Evolutionary conservation across 345 rosid species (phyloP).

Genomic region (Populus tremula): DNA sequence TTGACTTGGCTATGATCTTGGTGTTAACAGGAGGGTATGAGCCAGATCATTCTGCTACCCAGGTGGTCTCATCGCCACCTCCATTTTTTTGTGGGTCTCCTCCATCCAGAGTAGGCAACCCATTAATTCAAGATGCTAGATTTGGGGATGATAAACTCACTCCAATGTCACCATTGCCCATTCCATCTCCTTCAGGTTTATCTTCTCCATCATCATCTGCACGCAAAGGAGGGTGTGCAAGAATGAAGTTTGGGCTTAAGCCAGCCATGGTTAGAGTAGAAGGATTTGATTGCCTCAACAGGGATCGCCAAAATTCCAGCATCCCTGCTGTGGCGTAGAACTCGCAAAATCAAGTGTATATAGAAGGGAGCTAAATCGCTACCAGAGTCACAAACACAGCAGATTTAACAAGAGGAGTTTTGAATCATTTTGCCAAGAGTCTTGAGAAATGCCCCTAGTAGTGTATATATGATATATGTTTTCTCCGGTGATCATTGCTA

Average conservation of each 20-base stretch:
- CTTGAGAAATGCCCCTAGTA: constrained; percentile 18
- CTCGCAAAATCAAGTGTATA: constrained; percentile 56
- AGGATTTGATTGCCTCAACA: constrained; percentile 97
- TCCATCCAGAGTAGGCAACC: constrained; percentile 80
- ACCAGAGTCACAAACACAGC: constrained; percentile 25
- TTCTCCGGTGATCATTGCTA: constrained; percentile 29
- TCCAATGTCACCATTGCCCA: constrained; percentile 36
- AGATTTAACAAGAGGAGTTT: constrained; percentile 37
- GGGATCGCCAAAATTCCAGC: constrained; percentile 92
- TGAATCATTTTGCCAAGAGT: constrained; percentile 33
- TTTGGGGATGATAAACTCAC: constrained; percentile 65
- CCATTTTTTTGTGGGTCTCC: constrained; percentile 87
- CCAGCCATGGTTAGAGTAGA: constrained; percentile 96
- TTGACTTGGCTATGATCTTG: background rate
- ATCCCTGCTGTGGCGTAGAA: constrained; percentile 95
- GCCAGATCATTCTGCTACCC: constrained; percentile 41
- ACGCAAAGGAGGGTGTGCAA: constrained; percentile 61
- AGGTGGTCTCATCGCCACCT: constrained; percentile 60
- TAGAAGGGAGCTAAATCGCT: constrained; percentile 43
- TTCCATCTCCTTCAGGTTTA: constrained; percentile 53
- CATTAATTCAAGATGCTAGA: constrained; percentile 71
- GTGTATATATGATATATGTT: constrained; percentile 34
- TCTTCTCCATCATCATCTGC: constrained; percentile 61
- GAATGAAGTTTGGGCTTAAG: constrained; percentile 75
- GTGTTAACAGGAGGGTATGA: constrained; percentile 57